Conservation (phyloP, 371 early-diverging fungal genomes). For the Rhizopus delemar region DNA sequence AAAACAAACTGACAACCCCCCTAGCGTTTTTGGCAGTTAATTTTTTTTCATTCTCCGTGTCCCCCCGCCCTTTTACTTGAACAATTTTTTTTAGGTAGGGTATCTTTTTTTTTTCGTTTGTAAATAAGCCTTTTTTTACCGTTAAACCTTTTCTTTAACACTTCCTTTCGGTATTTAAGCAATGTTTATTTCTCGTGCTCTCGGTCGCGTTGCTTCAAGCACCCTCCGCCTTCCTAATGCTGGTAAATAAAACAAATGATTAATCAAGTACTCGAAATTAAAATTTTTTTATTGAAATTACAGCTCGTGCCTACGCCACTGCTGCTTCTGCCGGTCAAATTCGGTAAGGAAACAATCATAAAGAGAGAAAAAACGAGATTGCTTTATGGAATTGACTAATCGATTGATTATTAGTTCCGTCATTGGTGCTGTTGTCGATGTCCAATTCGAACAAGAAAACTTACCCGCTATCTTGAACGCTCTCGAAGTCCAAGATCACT, state of each 20-base stretch:
- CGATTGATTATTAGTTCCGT: conserved; percentile 46
- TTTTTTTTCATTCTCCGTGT: conserved; percentile 17
- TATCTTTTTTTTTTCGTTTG: conserved; percentile 7
- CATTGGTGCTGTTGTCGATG: conserved; percentile 97
- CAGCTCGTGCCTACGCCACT: conserved; percentile 39
- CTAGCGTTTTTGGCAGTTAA: conserved; percentile 1
- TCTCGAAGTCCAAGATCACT: conserved; percentile 83
- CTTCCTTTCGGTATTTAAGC: conserved; percentile 31
- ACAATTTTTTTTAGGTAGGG: background rate
- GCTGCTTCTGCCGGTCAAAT: conserved; percentile 41
- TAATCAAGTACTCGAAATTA: background rate
- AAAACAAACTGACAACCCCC: conserved; percentile 7
- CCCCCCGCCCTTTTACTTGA: conserved; percentile 15
- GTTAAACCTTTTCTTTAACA: conserved; percentile 22
- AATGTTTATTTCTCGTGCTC: conserved; percentile 43
- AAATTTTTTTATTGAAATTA: background rate
- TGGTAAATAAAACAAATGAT: background rate
- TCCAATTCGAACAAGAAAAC: conserved; percentile 88
- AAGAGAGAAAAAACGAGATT: background rate
- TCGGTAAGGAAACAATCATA: conserved; percentile 25
- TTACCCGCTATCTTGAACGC: conserved; percentile 94
- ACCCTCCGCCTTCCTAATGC: conserved; percentile 25
- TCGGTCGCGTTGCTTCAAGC: conserved; percentile 40
- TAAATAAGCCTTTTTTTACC: conserved; percentile 15
- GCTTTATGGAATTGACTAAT: background rate